Conservation (phyloP, 208 protist genomes). For the Vickermania ingenoplastis region DNA sequence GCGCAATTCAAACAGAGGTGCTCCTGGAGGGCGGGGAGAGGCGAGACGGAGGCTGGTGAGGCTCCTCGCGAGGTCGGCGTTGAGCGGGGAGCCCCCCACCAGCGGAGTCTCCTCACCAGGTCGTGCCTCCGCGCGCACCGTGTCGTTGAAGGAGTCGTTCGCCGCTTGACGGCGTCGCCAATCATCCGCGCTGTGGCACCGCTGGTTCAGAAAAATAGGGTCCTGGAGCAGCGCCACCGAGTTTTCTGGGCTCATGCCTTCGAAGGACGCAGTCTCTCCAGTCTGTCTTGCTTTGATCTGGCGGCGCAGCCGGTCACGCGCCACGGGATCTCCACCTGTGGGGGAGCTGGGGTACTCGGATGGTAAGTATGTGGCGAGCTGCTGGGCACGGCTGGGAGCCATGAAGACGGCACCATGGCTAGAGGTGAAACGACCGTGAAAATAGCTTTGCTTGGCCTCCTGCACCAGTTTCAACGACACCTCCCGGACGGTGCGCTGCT, state of each 20-base stretch:
- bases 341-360: conserved; percentile 19
- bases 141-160: neutral
- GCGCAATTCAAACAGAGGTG: conserved; percentile 1
- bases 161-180: neutral
- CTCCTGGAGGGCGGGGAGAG: neutral
- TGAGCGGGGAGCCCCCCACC: neutral
- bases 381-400: conserved; percentile 51
- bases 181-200: neutral
- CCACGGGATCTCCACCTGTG: neutral
- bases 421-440: conserved; percentile 73
- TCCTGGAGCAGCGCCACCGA: neutral
- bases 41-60: neutral
- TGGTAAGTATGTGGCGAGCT: conserved; percentile 27
- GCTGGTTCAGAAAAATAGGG: neutral
- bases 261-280: neutral
- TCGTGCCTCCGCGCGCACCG: neutral
- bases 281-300: neutral
- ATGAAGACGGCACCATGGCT: conserved; percentile 59
- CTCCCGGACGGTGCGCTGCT: conserved; percentile 44
- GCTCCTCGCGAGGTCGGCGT: neutral
- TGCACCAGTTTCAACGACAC: conserved; percentile 50
- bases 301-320: neutral
- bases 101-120: too few relatives aligned
- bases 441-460: conserved; percentile 58
- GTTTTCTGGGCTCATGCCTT: neutral